phyloP scores from a whole-genome alignment of 2,329 filamentous ascomycete species.

The Rhynchosporium graminicola region DNA sequence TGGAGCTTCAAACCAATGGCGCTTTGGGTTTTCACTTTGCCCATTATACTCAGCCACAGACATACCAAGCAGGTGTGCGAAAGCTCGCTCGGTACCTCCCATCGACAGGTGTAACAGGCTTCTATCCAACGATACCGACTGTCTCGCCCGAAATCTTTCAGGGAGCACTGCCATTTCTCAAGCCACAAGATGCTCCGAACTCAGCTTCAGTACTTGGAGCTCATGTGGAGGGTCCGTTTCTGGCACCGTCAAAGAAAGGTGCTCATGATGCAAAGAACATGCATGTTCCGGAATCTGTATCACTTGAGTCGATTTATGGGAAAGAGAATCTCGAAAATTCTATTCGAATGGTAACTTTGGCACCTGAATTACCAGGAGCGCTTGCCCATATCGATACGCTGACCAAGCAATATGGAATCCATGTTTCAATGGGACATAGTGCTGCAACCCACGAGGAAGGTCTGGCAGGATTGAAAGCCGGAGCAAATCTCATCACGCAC shows the following conservation, averaged over 20 bases:
- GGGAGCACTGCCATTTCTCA: conserved; percentile 47
- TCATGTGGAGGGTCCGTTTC: conserved; percentile 58
- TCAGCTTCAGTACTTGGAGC: conserved; percentile 55
- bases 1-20: conserved; percentile 56
- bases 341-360: conserved; percentile 53
- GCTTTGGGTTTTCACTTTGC: conserved; percentile 54
- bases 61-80: conserved; percentile 47
- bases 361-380: conserved; percentile 51
- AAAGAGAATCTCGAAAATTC: conserved; percentile 42
- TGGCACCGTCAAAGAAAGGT: conserved; percentile 54
- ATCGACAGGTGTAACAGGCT: conserved; percentile 53
- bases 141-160: conserved; percentile 48
- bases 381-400: conserved; percentile 46
- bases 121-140: conserved; percentile 56
- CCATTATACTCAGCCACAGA: conserved; percentile 44
- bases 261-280: conserved; percentile 45
- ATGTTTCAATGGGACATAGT: conserved; percentile 45
- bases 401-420: conserved; percentile 35
- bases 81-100: conserved; percentile 51
- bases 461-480: conserved; percentile 47
- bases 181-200: conserved; percentile 44
- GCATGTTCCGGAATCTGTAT: conserved; percentile 29
- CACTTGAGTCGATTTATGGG: conserved; percentile 47
- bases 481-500: conserved; percentile 55
- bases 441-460: conserved; percentile 51